These are phyloP conservation scores for Elsinoe fawcettii DNA, from an alignment of 2,329 filamentous ascomycete genomes.

Conservation along the genomic window DNA sequence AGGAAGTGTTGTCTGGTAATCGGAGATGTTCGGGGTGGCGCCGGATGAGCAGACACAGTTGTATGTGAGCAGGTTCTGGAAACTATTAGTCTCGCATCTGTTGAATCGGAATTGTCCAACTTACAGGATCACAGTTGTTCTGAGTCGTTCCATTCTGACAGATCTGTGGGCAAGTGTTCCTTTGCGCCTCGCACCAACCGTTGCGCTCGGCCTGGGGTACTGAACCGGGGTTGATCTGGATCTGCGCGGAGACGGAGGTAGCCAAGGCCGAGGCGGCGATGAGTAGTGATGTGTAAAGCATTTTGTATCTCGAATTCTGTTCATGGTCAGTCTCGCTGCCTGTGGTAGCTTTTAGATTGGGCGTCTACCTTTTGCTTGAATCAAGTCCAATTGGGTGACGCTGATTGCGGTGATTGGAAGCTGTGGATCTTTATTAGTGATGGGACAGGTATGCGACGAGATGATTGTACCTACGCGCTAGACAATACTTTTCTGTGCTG, in stretches of 20 bases:
- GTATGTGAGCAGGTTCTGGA: conserved; percentile 42
- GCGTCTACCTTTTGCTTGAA: background rate
- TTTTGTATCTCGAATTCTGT: conserved; percentile 26
- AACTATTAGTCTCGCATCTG: conserved; percentile 17
- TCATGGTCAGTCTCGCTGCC: background rate
- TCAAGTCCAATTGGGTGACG: background rate
- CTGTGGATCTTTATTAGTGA: background rate
- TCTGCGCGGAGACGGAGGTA: conserved; percentile 39
- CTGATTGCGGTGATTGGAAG: background rate
- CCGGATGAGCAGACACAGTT: conserved; percentile 52
- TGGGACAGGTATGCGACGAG: background rate
- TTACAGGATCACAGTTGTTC: conserved; percentile 53
- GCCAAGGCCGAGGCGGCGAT: conserved; percentile 41
- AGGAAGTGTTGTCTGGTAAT: conserved; percentile 52
- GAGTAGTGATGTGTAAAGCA: conserved; percentile 43
- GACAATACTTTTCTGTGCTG: background rate
- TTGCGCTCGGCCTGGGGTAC: conserved; percentile 33
- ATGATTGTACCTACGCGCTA: background rate
- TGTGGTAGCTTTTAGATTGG: background rate
- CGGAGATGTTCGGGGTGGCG: conserved; percentile 46
- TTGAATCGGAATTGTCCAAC: conserved; percentile 23
- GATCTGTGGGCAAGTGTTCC: conserved; percentile 52
- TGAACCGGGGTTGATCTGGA: conserved; percentile 36
- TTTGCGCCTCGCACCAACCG: conserved; percentile 52
- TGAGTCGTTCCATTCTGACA: conserved; percentile 42